Percentiles rank a stretch among this genome's conserved stretches.
Evolutionary conservation across 2,329 filamentous ascomycete genomes (phyloP).

Genomic region (Paraphoma sp.): DNA sequence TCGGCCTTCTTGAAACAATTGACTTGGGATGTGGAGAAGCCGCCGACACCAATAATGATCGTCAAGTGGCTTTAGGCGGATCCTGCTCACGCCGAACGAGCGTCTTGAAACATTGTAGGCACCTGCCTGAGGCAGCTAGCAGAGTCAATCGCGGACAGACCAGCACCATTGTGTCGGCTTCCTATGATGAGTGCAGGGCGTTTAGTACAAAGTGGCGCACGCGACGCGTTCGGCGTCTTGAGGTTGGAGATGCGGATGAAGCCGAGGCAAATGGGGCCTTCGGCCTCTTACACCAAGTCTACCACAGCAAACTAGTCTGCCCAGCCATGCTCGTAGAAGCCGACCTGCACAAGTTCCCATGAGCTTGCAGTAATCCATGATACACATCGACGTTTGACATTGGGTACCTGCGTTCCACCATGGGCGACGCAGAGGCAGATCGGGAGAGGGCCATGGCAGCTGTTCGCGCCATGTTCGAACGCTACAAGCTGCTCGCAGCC

Average conservation of each 20-base stretch:
- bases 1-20: conserved; percentile 20
- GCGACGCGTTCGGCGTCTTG: conserved; percentile 9
- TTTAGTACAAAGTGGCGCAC: conserved; percentile 1
- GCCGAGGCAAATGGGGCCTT: conserved; percentile 15
- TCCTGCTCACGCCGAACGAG: conserved; percentile 14
- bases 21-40: conserved; percentile 15
- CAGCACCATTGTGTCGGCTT: conserved; percentile 9
- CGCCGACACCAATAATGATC: not conserved
- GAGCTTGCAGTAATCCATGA: no score
- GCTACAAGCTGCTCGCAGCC: conserved; percentile 42
- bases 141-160: not conserved
- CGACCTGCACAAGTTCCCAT: no score
- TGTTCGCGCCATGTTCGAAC: conserved; percentile 46
- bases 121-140: conserved; percentile 16
- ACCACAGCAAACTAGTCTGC: not conserved
- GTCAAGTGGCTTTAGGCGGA: conserved; percentile 10
- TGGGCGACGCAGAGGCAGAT: conserved; percentile 30
- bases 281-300: not conserved
- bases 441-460: conserved; percentile 44
- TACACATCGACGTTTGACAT: no score
- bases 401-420: conserved; percentile 6
- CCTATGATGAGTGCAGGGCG: not conserved
- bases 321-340: not conserved
- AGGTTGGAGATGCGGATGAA: conserved; percentile 5
- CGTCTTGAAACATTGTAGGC: conserved; percentile 18